Evolutionary conservation across 192 early-diverging fungal genomes (phyloP).

Genomic region (Rhizophagus sp.): DNA sequence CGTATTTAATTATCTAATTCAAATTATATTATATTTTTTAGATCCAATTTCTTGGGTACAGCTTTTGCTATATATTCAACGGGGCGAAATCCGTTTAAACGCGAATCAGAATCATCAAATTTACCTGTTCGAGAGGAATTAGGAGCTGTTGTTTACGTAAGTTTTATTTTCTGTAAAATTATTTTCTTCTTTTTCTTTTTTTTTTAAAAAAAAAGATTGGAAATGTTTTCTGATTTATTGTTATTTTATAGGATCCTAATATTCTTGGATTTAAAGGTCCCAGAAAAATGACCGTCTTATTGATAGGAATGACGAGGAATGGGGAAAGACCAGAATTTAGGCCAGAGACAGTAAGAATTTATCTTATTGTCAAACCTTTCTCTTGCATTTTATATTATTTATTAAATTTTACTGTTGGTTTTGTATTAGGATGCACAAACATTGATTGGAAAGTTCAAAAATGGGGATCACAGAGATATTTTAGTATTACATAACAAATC

Average conservation of each 20-base stretch:
- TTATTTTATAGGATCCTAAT: slow-evolving; percentile 68
- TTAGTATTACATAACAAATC: slow-evolving; percentile 84
- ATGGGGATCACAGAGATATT: slow-evolving; percentile 60
- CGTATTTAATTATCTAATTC: neutral
- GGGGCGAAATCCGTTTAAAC: slow-evolving; percentile 45
- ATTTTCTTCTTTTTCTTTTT: neutral
- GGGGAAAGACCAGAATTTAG: slow-evolving; percentile 56
- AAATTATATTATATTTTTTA: slow-evolving; percentile 28
- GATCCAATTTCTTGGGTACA: slow-evolving; percentile 87
- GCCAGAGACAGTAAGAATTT: slow-evolving; percentile 50
- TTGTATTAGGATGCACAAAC: slow-evolving; percentile 60
- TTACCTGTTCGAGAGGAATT: slow-evolving; percentile 66
- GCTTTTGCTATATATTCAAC: slow-evolving; percentile 76
- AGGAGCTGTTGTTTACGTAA: slow-evolving; percentile 77
- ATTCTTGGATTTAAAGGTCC: slow-evolving; percentile 90
- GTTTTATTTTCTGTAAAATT: neutral
- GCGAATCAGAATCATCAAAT: slow-evolving; percentile 29
- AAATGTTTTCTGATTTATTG: neutral
- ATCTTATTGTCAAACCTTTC: neutral
- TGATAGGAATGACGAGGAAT: slow-evolving; percentile 66
- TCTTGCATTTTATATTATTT: neutral
- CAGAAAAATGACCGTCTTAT: slow-evolving; percentile 84
- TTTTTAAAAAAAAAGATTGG: neutral
- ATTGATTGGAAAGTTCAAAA: slow-evolving; percentile 57
- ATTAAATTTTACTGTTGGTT: neutral